Evolutionary conservation across 2,329 filamentous ascomycete genomes (phyloP).

Genomic region (Aspergillus quadrilineatus): DNA sequence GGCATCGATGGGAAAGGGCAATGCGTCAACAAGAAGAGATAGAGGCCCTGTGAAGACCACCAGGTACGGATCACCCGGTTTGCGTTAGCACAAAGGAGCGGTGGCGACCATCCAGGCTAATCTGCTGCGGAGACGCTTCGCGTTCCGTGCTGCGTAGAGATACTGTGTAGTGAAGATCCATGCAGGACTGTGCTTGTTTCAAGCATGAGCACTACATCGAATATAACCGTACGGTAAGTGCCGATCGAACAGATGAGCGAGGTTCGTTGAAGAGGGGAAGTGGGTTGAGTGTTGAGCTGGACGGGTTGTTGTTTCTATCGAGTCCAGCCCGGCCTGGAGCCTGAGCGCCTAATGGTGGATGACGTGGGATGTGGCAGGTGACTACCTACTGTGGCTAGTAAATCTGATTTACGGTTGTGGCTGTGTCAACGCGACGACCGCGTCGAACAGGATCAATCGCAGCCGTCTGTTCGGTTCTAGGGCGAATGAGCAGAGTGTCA

Average conservation of each 20-base stretch:
- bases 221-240: neutral
- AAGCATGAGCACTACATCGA: neutral
- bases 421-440: constrained; percentile 21
- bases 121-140: constrained; percentile 19
- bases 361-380: constrained; percentile 27
- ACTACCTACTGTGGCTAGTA: neutral
- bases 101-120: constrained; percentile 18
- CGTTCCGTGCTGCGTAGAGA: constrained; percentile 11
- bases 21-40: neutral
- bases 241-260: neutral
- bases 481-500: neutral
- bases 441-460: neutral
- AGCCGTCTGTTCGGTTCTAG: neutral
- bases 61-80: constrained; percentile 7
- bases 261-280: neutral
- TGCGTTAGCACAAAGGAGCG: constrained; percentile 11
- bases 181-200: constrained; percentile 20
- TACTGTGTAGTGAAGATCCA: constrained; percentile 17
- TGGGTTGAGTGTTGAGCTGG: neutral
- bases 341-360: constrained; percentile 19
- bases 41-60: neutral
- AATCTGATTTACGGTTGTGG: constrained; percentile 3
- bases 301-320: neutral
- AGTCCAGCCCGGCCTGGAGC: neutral
- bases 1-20: constrained; percentile 3